Base-by-base conservation (phyloP, 331 rosid species). In the Spiraea crenata region DNA sequence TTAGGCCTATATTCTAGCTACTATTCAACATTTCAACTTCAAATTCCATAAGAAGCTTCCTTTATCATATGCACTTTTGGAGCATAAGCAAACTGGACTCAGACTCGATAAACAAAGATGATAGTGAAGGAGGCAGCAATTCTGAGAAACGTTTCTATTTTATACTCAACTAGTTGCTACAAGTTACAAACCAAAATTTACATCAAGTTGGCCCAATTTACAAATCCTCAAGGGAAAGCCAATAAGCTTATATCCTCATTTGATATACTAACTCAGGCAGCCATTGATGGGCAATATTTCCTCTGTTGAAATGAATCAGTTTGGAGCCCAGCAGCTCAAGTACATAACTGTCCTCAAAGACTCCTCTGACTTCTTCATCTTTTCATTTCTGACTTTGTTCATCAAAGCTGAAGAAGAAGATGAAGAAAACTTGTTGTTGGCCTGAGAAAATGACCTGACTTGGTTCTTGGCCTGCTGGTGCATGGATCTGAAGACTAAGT, bases 271-370 rank as follows among this genome's bases (percentile, higher is more conserved):
- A 42, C 45, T 25, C 31, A 25, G 2, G 31, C 31, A 25, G 31
- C 31, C 31, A 25, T 25, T 0, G 1, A 25, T 25, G 31, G 31
- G 31, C 31, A 25, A 2, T 25, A 25, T 25, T 25, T 25, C 31
- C 31, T 25, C 31, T 25, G 31, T 25, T 25, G 31, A 0, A 19
- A 11, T 52, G 72, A 51, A 10, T 10, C 31, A 69, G 73, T 70
- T 69, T 38, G 69, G 74, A 70, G 65, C 77, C 83, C 70, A 63
- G 58, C 70, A 69, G 72, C 77, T 74, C 4, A 74, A 15, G 31
- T 44, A 74, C 77, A 74, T 74, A 71, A 73, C 68, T 3, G 79
- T 79, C 34, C 82, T 70, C 63, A 79, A 65, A 34, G 82, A 73
- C 62, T 79, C 79, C 55, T 79, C 82, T 0, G 79, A 75, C 57